These are phyloP conservation scores for Plasmopara viticola DNA, from an alignment of 352 stramenopile genomes.

Conservation along the genomic window DNA sequence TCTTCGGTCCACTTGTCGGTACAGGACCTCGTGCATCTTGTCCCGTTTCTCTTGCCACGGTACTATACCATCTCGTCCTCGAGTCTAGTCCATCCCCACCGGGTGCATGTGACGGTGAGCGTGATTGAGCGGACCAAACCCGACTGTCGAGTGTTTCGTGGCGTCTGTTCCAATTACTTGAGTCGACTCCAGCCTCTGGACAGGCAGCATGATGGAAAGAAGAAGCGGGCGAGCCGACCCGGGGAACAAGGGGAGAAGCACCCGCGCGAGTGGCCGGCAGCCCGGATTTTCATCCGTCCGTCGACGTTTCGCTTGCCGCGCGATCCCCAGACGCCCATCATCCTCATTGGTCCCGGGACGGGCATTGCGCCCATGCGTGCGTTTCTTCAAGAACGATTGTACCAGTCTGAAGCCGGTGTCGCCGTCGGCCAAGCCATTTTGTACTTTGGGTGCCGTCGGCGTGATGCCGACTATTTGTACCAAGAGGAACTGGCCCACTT, in stretches of 20 bases:
- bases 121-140: conserved; percentile 83
- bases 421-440: conserved; percentile 85
- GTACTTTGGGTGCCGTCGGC: conserved; percentile 88
- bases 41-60: conserved; percentile 90
- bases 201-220: conserved; percentile 39
- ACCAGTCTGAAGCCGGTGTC: conserved; percentile 54
- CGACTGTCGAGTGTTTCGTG: conserved; percentile 82
- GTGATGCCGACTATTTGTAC: conserved; percentile 89
- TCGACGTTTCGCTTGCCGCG: conserved; percentile 93
- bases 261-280: conserved; percentile 51
- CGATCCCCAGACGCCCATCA: conserved; percentile 86
- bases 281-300: conserved; percentile 91
- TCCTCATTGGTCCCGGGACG: conserved; percentile 94
- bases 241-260: conserved; percentile 68
- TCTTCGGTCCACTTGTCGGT: conserved; percentile 52
- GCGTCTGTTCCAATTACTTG: conserved; percentile 93
- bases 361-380: conserved; percentile 97
- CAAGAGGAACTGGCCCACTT: conserved; percentile 88
- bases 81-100: conserved; percentile 84
- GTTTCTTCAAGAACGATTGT: conserved; percentile 91
- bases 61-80: conserved; percentile 99
- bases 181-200: conserved; percentile 46
- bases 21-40: conserved; percentile 87
- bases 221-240: conserved; percentile 64
- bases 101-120: conserved; percentile 92